Evolutionary conservation across 768 basidiomycete species (phyloP).

Genomic region (Mycena galopus): DNA sequence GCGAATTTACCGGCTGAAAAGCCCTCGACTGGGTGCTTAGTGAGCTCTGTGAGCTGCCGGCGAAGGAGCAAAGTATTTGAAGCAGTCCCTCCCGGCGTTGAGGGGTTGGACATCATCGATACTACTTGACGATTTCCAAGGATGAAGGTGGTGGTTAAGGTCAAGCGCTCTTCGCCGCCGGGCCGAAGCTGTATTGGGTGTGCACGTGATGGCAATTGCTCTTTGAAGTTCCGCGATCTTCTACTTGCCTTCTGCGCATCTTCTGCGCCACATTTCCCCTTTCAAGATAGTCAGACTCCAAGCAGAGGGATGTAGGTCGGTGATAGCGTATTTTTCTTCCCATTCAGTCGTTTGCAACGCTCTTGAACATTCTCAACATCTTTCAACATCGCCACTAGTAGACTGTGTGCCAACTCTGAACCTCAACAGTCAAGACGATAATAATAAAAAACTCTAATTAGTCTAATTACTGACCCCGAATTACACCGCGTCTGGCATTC

Average conservation of each 20-base stretch:
- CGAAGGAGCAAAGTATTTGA: slow-evolving; percentile 78
- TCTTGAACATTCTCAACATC: no score
- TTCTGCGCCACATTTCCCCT: slow-evolving; percentile 2
- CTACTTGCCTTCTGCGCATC: slow-evolving; percentile 15
- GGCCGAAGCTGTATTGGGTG: background rate
- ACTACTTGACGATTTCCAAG: slow-evolving; percentile 1
- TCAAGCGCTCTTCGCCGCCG: slow-evolving; percentile 5
- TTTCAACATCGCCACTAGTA: no score
- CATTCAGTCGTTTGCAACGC: no score
- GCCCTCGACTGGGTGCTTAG: slow-evolving; percentile 93
- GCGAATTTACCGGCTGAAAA: slow-evolving; percentile 87
- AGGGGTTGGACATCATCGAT: slow-evolving; percentile 65
- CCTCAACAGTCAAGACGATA: no score
- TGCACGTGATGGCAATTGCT: background rate
- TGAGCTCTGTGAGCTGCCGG: slow-evolving; percentile 86
- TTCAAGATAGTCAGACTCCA: background rate
- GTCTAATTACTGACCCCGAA: no score
- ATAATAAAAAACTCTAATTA: no score
- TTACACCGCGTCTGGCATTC: no score
- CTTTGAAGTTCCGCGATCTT: slow-evolving; percentile 10
- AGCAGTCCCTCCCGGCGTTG: slow-evolving; percentile 48
- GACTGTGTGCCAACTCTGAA: no score
- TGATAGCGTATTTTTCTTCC: background rate
- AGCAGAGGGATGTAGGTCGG: background rate
- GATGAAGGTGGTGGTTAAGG: slow-evolving; percentile 21